Percentiles rank a stretch among this genome's conserved stretches.
Conservation (phyloP, 306 rosid species). For the Hylodesmum podocarpum region DNA sequence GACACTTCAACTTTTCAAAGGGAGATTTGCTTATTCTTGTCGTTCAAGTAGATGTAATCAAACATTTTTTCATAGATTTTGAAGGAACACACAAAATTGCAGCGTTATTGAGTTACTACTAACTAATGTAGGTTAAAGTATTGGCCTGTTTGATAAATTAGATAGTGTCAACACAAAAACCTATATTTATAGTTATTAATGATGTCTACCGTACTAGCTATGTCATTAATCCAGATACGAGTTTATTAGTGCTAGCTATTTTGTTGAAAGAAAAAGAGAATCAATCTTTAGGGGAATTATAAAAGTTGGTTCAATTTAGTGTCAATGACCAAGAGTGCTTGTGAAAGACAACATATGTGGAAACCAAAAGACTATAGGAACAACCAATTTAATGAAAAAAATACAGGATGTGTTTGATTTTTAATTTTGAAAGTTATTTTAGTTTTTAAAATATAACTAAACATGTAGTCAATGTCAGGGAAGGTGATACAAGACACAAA, state of each 20-base stretch:
- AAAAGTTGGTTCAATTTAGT: too few relatives aligned
- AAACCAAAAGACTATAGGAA: too few relatives aligned
- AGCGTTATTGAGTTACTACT: not conserved
- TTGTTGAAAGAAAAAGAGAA: not conserved
- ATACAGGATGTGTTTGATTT: too few relatives aligned
- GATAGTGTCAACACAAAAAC: not conserved
- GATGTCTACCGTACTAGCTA: not conserved
- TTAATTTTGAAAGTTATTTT: too few relatives aligned
- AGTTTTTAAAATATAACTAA: not conserved
- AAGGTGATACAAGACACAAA: too few relatives aligned
- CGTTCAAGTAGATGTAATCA: not conserved
- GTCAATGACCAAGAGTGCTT: too few relatives aligned
- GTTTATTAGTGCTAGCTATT: not conserved
- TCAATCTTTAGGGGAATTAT: not conserved
- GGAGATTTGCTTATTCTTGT: conserved; percentile 32
- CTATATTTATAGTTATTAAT: not conserved
- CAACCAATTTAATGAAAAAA: too few relatives aligned
- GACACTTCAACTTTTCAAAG: not conserved
- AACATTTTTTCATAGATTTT: not conserved
- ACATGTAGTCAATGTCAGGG: not conserved
- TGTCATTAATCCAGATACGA: not conserved
- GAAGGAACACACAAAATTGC: not conserved
- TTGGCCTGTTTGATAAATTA: not conserved
- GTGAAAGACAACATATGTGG: too few relatives aligned
- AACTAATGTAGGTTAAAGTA: not conserved